Evolutionary conservation across 2,329 filamentous ascomycete genomes (phyloP), one percentile per base, ranked within the genome.

Genomic region (Aspergillus fructus): DNA sequence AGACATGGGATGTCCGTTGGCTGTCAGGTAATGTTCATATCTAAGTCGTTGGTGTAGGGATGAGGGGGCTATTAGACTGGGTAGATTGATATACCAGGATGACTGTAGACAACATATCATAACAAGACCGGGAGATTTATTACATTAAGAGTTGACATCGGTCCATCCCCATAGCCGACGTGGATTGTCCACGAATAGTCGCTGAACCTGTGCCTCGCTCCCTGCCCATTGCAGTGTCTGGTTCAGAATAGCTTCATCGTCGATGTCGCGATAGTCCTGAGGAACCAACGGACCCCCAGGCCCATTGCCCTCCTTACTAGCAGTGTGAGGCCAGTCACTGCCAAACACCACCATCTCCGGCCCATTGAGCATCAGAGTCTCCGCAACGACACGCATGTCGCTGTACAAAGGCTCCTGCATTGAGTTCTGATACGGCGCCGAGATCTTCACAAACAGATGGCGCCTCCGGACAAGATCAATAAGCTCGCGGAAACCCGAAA

Each of bases 391-490:
- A 4, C 34, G 48, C 48, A 50, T 24, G 21, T 50, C 48, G 23
- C 37, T 39, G 23, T 50, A 41, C 15, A 50, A n/a, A 9, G 48
- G 48, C 33, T 37, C 48, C 33, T 50, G 33, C 34, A 41, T 37
- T 3, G 48, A 50, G 37, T 50, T 50, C 48, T 50, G 48, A 17
- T 50, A 50, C 4, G 48, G 48, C 7, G 48, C 48, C 3, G 48
- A 50, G 7, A 50, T 50, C 30, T 50, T 50, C 48, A 50, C 48
- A 19, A 50, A 50, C 12, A 50, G 30, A 24, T 50, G 33, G 7
- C 23, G 33, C 8, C 40, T 39, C 17, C 19, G n/a, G 8, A 49
- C 47, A 11, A 40, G 48, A 21, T 50, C 48, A 9, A 40, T 15
- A 2, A 39, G 34, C 17, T 50, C 48, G 17, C 48, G 33, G 48